phyloP scores from a whole-genome alignment of 176 grass and related monocot species.

The Carex parvula region DNA sequence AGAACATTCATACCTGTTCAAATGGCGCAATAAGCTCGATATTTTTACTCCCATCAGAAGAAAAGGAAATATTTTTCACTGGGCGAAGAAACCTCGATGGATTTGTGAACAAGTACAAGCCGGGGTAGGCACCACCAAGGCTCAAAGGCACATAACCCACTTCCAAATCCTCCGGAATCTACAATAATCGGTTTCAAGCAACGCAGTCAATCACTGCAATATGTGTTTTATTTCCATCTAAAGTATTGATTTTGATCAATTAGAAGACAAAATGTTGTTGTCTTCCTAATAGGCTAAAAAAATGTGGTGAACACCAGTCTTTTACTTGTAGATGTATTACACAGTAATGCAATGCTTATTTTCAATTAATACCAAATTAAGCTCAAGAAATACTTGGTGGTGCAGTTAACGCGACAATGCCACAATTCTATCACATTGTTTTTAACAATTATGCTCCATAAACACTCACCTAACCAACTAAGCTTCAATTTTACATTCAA shows the following conservation, averaged over 20 bases:
- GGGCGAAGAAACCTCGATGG: conserved; percentile 84
- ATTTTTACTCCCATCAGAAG: conserved; percentile 38
- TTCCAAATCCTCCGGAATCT: conserved; percentile 95
- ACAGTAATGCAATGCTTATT: neutral
- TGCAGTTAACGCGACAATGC: neutral
- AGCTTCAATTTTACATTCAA: neutral
- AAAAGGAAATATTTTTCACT: conserved; percentile 54
- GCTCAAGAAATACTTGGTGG: neutral
- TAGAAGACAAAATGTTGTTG: neutral
- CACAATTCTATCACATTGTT: neutral
- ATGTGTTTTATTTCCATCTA: neutral
- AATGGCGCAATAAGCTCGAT: conserved; percentile 98
- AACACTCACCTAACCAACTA: conserved; percentile 4
- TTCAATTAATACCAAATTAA: neutral
- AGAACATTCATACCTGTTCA: conserved; percentile 54
- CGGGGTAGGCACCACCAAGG: conserved; percentile 83
- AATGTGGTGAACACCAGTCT: neutral
- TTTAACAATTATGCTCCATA: neutral
- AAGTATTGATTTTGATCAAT: neutral
- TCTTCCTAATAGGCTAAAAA: neutral
- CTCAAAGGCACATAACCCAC: conserved; percentile 87
- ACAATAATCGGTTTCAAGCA: conserved; percentile 2
- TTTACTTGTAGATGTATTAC: neutral
- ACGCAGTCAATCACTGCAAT: neutral
- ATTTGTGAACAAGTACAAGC: conserved; percentile 82